A percentile compares a stretch with the other conserved stretches of the same genome.
These are phyloP conservation scores for Didymosphaeria variabile DNA, from an alignment of 2,329 filamentous ascomycete species.

Conservation along the genomic window DNA sequence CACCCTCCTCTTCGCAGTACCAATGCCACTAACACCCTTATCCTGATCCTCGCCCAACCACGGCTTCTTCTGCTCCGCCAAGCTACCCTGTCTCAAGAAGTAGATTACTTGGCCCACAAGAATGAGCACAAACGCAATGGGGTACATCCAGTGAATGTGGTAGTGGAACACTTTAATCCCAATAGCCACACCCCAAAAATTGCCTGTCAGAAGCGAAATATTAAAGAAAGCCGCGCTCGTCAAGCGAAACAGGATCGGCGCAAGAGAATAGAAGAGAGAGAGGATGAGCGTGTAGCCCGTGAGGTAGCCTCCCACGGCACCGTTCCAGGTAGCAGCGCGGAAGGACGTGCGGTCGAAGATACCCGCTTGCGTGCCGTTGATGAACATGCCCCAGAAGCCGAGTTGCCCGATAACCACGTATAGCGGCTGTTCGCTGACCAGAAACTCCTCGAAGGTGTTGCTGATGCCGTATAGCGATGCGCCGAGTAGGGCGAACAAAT, in stretches of 20 bases:
- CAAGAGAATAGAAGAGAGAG: constrained; percentile 84
- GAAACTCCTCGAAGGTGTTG: constrained; percentile 94
- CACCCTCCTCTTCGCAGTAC: constrained; percentile 42
- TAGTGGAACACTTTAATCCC: constrained; percentile 86
- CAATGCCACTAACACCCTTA: constrained; percentile 45
- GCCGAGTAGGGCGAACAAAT: constrained; percentile 88
- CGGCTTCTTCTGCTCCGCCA: constrained; percentile 92
- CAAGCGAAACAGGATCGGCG: constrained; percentile 88
- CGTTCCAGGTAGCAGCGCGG: constrained; percentile 55
- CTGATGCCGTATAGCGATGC: constrained; percentile 90
- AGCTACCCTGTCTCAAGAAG: constrained; percentile 80
- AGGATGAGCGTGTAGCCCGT: constrained; percentile 89
- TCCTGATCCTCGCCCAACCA: constrained; percentile 93
- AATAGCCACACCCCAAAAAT: constrained; percentile 97
- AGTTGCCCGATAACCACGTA: constrained; percentile 95
- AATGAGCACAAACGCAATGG: constrained; percentile 93
- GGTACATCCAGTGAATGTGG: constrained; percentile 87
- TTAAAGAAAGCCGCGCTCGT: constrained; percentile 95
- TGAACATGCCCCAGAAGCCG: constrained; percentile 84
- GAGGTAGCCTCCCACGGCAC: constrained; percentile 77
- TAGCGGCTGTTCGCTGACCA: constrained; percentile 84
- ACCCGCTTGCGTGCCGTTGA: constrained; percentile 88
- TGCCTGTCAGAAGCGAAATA: constrained; percentile 89
- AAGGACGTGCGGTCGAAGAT: constrained; percentile 90
- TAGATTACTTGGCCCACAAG: constrained; percentile 86